Percentiles rank a stretch among this genome's conserved stretches.
These are phyloP conservation scores for Aristolochia contorta DNA, from an alignment of 164 flowering plant genomes.

Conservation along the genomic window DNA sequence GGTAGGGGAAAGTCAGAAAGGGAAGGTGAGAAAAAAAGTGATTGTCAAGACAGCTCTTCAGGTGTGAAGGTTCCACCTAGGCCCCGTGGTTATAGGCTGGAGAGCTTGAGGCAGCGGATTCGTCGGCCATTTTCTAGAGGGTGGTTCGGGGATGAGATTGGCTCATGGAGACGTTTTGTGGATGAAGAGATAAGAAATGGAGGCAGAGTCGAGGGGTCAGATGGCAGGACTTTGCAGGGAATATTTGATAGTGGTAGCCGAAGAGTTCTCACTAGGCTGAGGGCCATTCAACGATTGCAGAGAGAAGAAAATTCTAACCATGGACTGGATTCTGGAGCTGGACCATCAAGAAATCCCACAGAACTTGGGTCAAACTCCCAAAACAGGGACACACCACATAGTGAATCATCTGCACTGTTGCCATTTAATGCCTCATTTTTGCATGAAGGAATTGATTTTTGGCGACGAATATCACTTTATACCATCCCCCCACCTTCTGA, in stretches of 20 bases:
- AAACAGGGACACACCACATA: background rate
- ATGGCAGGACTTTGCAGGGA: constrained; percentile 6
- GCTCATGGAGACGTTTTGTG: constrained; percentile 11
- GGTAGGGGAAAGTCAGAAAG: constrained; percentile 23
- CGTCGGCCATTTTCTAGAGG: constrained; percentile 13
- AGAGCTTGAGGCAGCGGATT: constrained; percentile 19
- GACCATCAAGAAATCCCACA: constrained; percentile 6
- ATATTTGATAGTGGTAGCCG: constrained; percentile 8
- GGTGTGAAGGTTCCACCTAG: constrained; percentile 29
- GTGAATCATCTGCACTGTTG: background rate
- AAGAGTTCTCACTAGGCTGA: constrained; percentile 11
- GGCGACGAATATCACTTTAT: constrained; percentile 9
- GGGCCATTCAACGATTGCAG: constrained; percentile 14
- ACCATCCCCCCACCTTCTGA: constrained; percentile 13
- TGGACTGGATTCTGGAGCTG: constrained; percentile 5
- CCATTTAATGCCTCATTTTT: constrained; percentile 11
- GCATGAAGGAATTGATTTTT: constrained; percentile 15
- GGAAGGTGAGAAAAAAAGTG: constrained; percentile 10
- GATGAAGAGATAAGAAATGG: constrained; percentile 16
- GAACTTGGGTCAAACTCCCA: constrained; percentile 1
- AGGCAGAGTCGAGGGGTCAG: constrained; percentile 12
- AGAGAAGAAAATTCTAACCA: constrained; percentile 15
- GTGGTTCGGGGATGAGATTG: constrained; percentile 5
- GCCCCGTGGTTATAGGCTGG: constrained; percentile 21
- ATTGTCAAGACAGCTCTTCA: constrained; percentile 10